Conservation (phyloP, 2,329 filamentous ascomycete genomes). For the Metarhizium album region DNA sequence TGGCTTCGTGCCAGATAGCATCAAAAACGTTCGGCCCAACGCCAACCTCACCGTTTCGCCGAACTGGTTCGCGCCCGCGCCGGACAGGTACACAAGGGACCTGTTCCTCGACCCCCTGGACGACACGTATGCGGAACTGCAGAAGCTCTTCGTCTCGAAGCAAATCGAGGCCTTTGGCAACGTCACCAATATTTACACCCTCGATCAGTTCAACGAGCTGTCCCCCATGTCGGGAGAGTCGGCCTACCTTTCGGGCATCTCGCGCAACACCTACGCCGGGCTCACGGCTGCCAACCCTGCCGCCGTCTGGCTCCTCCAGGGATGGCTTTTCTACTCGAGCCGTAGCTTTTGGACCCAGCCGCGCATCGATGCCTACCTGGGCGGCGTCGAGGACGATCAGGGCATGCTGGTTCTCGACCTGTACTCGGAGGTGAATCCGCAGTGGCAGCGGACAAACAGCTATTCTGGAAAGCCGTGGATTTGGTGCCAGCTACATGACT, state of each 20-base stretch:
- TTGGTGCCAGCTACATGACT: conserved; percentile 42
- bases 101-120: conserved; percentile 38
- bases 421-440: conserved; percentile 35
- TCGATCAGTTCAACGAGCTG: conserved; percentile 45
- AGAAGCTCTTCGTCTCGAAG: conserved; percentile 34
- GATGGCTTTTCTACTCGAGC: conserved; percentile 37
- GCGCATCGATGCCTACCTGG: conserved; percentile 37
- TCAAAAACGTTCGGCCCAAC: conserved; percentile 29
- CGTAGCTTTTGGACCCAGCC: conserved; percentile 32
- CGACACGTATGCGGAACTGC: conserved; percentile 28
- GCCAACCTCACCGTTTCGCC: conserved; percentile 32
- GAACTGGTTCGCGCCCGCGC: conserved; percentile 23
- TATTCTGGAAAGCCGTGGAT: conserved; percentile 44
- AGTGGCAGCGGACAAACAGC: conserved; percentile 38
- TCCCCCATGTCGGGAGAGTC: conserved; percentile 33
- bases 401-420: conserved; percentile 42
- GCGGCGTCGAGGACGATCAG: conserved; percentile 28
- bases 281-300: conserved; percentile 36
- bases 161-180: conserved; percentile 36
- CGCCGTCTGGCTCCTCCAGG: conserved; percentile 42
- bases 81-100: conserved; percentile 30
- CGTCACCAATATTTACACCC: conserved; percentile 35
- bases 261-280: conserved; percentile 30
- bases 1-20: conserved; percentile 34
- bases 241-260: conserved; percentile 23